Percentiles rank a stretch among this genome's conserved stretches.
Evolutionary conservation across 306 rosid species (phyloP).

Genomic region (cucumber (Cucumis sativus)): Cucumber_9930_V3 NC_026655.2:1831501-1832000

Average conservation of each 20-base stretch:
- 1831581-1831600: background rate
- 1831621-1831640: no score
- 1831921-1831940: no score
- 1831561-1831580: background rate
- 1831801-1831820: background rate
- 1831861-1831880: background rate
- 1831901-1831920: no score
- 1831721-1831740: background rate
- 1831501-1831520: background rate
- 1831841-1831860: background rate
- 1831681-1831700: no score
- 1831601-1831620: no score
- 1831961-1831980: no score
- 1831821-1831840: background rate
- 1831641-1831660: no score
- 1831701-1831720: background rate
- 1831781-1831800: background rate
- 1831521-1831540: background rate
- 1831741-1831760: background rate
- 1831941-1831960: no score
- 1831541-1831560: background rate
- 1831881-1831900: no score
- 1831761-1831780: background rate
- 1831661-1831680: no score
- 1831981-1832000: no score